Evolutionary conservation across 371 early-diverging fungal species (phyloP).

Genomic region (Rhizomucor miehei): DNA sequence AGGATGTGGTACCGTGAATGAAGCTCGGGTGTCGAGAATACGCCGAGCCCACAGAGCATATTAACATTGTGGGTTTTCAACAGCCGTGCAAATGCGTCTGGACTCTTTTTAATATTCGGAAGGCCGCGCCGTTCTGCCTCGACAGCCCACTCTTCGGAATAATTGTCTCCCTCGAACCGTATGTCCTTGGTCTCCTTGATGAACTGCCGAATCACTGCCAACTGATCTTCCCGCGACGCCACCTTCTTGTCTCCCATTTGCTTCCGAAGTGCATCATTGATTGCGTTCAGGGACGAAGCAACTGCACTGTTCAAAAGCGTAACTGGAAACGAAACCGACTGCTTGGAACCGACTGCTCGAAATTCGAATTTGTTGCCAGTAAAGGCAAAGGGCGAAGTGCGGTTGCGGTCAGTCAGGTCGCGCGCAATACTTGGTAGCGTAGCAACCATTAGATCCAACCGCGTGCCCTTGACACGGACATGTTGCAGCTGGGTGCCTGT

Average conservation of each 20-base stretch:
- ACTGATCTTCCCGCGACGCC: conserved; percentile 83
- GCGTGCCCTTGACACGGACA: conserved; percentile 93
- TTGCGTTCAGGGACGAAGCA: conserved; percentile 77
- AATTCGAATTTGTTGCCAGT: conserved; percentile 99
- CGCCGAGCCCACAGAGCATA: conserved; percentile 77
- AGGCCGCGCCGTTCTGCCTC: conserved; percentile 89
- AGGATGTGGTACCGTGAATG: conserved; percentile 92
- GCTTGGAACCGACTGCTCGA: conserved; percentile 98
- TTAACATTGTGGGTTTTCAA: conserved; percentile 64
- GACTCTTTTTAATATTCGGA: conserved; percentile 86
- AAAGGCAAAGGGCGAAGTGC: conserved; percentile 98
- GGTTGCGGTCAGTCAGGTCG: conserved; percentile 98
- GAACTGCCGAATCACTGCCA: conserved; percentile 82
- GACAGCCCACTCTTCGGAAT: conserved; percentile 76
- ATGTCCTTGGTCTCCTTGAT: conserved; percentile 81
- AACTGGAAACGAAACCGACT: conserved; percentile 95
- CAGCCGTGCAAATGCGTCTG: conserved; percentile 85
- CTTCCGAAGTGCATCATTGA: conserved; percentile 67
- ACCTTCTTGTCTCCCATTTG: conserved; percentile 77
- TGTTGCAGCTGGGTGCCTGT: conserved; percentile 83
- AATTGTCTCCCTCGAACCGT: conserved; percentile 97
- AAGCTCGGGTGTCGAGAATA: conserved; percentile 87
- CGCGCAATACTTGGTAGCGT: conserved; percentile 89
- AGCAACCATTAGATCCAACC: conserved; percentile 92
- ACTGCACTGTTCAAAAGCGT: conserved; percentile 92